Evolutionary conservation across 192 early-diverging fungal genomes (phyloP), one percentile per base, ranked within the genome.

Genomic region (Coemansia guatemalensis): DNA sequence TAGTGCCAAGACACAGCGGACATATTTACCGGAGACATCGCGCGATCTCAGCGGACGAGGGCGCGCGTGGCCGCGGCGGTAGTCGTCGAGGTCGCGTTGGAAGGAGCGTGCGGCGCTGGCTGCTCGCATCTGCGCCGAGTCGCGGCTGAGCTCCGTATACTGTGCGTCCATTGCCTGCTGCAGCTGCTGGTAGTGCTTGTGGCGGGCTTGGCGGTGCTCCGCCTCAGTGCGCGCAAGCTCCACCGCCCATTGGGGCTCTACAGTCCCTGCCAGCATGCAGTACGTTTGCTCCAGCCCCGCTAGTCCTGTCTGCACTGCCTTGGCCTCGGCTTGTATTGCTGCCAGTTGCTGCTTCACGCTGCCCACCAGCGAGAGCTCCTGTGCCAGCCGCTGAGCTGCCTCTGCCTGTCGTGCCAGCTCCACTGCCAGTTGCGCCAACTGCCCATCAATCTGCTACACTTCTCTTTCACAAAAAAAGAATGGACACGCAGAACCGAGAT

Each of bases 101-200:
- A 80, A 80, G 20, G 62, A 65, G 58, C 71, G 77, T 23, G 51
- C 68, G 4, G 77, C 77, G 25, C 47, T 60, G 33, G 65, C 71
- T 1, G 62, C 77, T 5, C 77, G 77, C 22, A 35, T 54, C 48
- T 62, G 58, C 47, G 63, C 72, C 41, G 57, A 57, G 41, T 67
- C 59, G 51, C 67, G 77, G 11, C 62, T 27, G 30, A 70, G 27
- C 20, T 74, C 77, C 9, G 67, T 65, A 25, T 71, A 74, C 54
- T 80, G 77, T n/a, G 52, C 56, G 72, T 80, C 77, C 77, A 80
- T 68, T 23, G 56, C 53, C 21, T 58, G 53, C 59, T 80, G 77
- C 20, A 80, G 68, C 53, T 74, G 61, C 49, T 54, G 35, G 51
- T 80, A 80, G 77, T 74, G 65, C 26, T 49, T 30, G 39, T 64